Evolutionary conservation across 2,329 filamentous ascomycete genomes (phyloP), one percentile per base, ranked within the genome.

Genomic region (Fusarium sp.): DNA sequence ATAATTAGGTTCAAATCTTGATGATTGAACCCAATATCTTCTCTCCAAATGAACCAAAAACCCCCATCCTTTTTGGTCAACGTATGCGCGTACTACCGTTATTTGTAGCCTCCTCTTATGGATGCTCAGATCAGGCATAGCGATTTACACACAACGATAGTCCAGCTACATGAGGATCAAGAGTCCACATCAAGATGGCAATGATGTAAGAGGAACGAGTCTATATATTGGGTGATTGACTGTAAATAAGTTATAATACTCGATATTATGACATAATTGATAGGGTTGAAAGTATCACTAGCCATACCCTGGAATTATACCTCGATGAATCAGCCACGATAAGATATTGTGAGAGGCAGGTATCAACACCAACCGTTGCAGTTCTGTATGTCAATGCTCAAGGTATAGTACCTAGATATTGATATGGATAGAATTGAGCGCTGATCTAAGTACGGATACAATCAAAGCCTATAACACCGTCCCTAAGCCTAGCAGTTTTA

Each of bases 271-370:
- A 16, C 23, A 26, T 7, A 16, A 30, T 16, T 18, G 16, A 18
- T 6, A 10, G 13, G 7, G n/a, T n/a, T 11, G 15, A 6, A 26
- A n/a, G 11, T n/a, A 26, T 15, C 31, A 12, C 13, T 23, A 8
- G 16, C 23, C 31, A 23, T 51, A 6, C 16, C 4, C 3, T 60
- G 28, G 46, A 65, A 65, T 31, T 31, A 26, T 15, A 60, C 28
- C 28, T 26, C 38, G 40, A 60, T 65, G 37, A n/a, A 42, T 18
- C 40, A 53, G 40, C 53, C 46, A 34, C 31, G 13, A 49, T 7
- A 44, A 20, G 30, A 26, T 26, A 49, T 42, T 53, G 12, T 15
- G 3, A 38, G 30, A 23, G 23, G 23, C 23, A 23, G 23, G 47
- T 18, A 26, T 36, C 42, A 44, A 33, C 26, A 31, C 15, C 16